Conservation (phyloP, 305 asterid genomes). For the Solanum hybrid region DNA sequence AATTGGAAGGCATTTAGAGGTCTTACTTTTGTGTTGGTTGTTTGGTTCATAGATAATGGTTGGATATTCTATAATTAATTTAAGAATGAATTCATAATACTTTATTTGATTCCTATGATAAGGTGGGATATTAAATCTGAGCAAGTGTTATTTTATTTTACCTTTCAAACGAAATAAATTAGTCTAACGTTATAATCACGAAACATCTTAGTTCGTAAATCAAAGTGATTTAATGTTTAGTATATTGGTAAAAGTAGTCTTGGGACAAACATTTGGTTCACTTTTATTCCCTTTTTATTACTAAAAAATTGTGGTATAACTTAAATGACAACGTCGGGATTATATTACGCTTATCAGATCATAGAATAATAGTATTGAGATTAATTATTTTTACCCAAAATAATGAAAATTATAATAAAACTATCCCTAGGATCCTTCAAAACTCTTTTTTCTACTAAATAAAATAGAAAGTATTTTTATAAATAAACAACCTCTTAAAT, state of each 20-base stretch:
- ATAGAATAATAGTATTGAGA: neutral
- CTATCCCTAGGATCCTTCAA: neutral
- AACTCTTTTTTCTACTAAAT: neutral
- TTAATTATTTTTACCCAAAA: too few species aligned
- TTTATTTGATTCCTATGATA: too few species aligned
- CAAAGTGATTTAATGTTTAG: neutral
- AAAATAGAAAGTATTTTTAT: neutral
- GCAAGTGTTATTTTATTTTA: neutral
- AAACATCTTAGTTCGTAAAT: neutral
- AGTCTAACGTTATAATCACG: too few species aligned
- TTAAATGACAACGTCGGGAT: neutral
- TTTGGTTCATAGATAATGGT: neutral
- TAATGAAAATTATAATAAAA: too few species aligned
- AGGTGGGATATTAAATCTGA: too few species aligned
- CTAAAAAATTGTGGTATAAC: neutral
- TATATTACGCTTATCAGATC: too few species aligned
- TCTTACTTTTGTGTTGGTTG: neutral
- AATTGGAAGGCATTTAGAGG: neutral
- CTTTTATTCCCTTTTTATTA: neutral
- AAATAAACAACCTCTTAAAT: neutral
- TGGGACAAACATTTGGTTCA: neutral
- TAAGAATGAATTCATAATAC: neutral
- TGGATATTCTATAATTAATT: too few species aligned
- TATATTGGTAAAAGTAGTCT: too few species aligned
- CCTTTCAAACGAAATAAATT: too few species aligned